Evolutionary conservation across 345 rosid species (phyloP).

Genomic region (Turritis glabra): DNA sequence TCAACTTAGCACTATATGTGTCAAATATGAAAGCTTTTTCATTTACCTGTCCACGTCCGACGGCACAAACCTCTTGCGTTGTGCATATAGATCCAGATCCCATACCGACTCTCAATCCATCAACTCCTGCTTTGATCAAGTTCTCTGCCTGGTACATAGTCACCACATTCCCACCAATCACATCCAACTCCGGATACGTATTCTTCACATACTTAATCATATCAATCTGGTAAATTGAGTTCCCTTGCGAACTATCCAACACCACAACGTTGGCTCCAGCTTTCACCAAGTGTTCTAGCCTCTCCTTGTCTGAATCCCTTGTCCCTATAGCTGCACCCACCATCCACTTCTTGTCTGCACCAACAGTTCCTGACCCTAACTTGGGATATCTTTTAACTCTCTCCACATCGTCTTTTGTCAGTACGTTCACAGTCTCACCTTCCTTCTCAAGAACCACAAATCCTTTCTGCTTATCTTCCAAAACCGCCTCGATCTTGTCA

Average conservation of each 20-base stretch:
- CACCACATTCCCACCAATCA: slow-evolving; percentile 87
- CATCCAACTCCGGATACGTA: slow-evolving; percentile 72
- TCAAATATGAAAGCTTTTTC: slow-evolving; percentile 4
- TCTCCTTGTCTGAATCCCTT: slow-evolving; percentile 75
- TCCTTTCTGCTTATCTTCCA: slow-evolving; percentile 50
- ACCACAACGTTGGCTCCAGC: slow-evolving; percentile 77
- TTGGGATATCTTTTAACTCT: slow-evolving; percentile 72
- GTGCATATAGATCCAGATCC: slow-evolving; percentile 97
- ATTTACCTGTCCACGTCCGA: slow-evolving; percentile 88
- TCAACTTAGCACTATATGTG: not conserved
- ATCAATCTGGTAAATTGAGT: slow-evolving; percentile 82
- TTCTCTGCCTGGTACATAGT: slow-evolving; percentile 83
- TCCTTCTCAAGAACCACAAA: slow-evolving; percentile 63
- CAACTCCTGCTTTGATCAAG: slow-evolving; percentile 79
- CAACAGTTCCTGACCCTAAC: slow-evolving; percentile 62
- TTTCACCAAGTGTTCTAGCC: slow-evolving; percentile 78
- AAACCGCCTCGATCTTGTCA: slow-evolving; percentile 47
- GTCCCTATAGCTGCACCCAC: slow-evolving; percentile 92
- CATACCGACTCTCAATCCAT: slow-evolving; percentile 90
- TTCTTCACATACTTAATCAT: slow-evolving; percentile 77
- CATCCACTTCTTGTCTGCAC: slow-evolving; percentile 76
- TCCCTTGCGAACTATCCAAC: slow-evolving; percentile 92
- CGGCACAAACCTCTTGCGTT: slow-evolving; percentile 95
- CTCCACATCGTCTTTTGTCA: slow-evolving; percentile 67
- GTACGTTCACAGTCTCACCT: slow-evolving; percentile 62